Evolutionary conservation across 257 asterid genomes (phyloP).

Genomic region (Plantago ovata): DNA sequence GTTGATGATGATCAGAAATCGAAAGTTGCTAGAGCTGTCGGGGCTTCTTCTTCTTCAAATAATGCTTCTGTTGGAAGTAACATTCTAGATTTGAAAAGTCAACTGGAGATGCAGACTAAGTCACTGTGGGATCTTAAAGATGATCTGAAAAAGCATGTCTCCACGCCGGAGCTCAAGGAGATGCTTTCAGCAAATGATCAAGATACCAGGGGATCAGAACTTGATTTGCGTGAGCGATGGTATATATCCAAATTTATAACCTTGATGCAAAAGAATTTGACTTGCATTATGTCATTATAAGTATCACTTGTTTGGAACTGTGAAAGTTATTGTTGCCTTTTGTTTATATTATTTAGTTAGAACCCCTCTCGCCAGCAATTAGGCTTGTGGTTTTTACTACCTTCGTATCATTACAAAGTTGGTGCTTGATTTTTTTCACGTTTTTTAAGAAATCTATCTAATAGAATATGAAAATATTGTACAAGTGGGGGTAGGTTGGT

Average conservation of each 20-base stretch:
- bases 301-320: no score
- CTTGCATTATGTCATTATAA: no score
- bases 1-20: constrained; percentile 40
- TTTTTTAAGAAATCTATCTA: no score
- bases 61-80: constrained; percentile 27
- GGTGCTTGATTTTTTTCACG: no score
- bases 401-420: no score
- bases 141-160: constrained; percentile 76
- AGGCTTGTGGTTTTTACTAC: no score
- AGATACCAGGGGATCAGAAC: constrained; percentile 82
- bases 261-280: background rate
- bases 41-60: constrained; percentile 29
- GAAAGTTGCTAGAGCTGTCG: constrained; percentile 51
- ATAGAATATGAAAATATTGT: no score
- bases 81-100: constrained; percentile 33
- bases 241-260: constrained; percentile 19
- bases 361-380: no score
- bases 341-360: no score
- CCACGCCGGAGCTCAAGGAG: constrained; percentile 70
- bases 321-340: no score
- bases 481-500: no score
- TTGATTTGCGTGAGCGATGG: constrained; percentile 84
- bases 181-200: constrained; percentile 88
- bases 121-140: constrained; percentile 85
- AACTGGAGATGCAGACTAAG: constrained; percentile 67